Evolutionary conservation across 2,329 filamentous ascomycete genomes (phyloP), one percentile per base, ranked within the genome.

Genomic region (Conoideocrella luteorostrata): DNA sequence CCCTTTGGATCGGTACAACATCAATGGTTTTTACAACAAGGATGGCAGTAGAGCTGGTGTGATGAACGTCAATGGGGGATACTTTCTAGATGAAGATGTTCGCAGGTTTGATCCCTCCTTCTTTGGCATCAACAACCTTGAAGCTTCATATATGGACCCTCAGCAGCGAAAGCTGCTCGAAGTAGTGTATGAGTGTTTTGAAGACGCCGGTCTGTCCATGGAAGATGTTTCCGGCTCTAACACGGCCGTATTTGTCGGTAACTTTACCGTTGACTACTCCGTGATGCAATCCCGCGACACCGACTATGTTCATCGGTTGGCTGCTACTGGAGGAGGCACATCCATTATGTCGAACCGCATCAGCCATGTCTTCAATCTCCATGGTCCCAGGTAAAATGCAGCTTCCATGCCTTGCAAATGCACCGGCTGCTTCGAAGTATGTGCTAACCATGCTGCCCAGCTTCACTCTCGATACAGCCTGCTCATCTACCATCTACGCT

Each of bases 401-500:
- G n/a, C n/a, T n/a, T n/a, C n/a, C n/a, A n/a, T n/a, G n/a, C n/a
- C n/a, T n/a, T n/a, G n/a, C n/a, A n/a, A n/a, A n/a, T n/a, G n/a
- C n/a, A n/a, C n/a, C n/a, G n/a, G n/a, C n/a, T n/a, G n/a, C n/a
- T n/a, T n/a, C n/a, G n/a, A n/a, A n/a, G n/a, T n/a, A n/a, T n/a
- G n/a, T n/a, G n/a, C n/a, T n/a, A n/a, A n/a, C n/a, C n/a, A n/a
- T n/a, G n/a, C n/a, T n/a, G n/a, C n/a, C n/a, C 5, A 50, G 44
- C 32, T 58, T 56, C 50, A 49, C 50, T 9, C 44, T 46, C 4
- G 56, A 60, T 46, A 77, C 74, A 0, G 74, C 68, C 1, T 77
- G 74, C 49, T 75, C 72, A 0, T 63, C 67, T 15, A 69, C 65
- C 43, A 52, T 77, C 5, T 63, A 70, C 4, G 71, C 70, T 0